These are phyloP conservation scores for Emydomyces testavorans DNA, from an alignment of 2,329 filamentous ascomycete species.

Conservation along the genomic window DNA sequence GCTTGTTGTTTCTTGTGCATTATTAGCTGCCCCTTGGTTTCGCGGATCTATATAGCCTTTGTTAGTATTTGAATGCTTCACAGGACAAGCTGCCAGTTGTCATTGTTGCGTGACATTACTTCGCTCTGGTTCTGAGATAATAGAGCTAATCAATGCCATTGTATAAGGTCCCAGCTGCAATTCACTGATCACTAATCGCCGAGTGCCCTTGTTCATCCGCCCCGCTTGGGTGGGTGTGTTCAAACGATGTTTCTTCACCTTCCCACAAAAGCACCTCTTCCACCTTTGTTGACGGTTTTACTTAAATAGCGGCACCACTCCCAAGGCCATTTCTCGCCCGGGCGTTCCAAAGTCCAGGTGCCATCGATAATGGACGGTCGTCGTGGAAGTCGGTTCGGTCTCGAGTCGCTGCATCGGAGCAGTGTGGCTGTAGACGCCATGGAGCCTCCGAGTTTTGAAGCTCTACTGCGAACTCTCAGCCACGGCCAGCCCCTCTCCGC, in stretches of 20 bases:
- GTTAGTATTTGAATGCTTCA: constrained; percentile 4
- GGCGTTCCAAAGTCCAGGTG: constrained; percentile 20
- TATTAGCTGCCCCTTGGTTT: neutral
- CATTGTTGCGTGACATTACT: neutral
- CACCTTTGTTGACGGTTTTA: constrained; percentile 35
- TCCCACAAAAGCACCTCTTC: constrained; percentile 28
- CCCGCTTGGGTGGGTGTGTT: constrained; percentile 30
- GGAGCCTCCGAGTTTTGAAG: constrained; percentile 32
- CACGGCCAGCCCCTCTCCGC: constrained; percentile 27
- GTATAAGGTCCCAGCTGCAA: constrained; percentile 3
- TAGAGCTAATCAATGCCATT: constrained; percentile 3
- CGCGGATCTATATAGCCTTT: neutral
- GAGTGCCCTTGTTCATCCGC: neutral
- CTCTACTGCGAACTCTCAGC: constrained; percentile 26
- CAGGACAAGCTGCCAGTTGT: neutral
- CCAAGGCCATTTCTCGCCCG: constrained; percentile 31
- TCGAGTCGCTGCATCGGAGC: constrained; percentile 34
- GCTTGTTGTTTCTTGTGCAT: neutral
- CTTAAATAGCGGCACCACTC: constrained; percentile 33
- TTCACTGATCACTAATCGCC: constrained; percentile 9
- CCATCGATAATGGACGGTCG: constrained; percentile 27
- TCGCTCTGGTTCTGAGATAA: neutral
- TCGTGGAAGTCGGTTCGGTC: constrained; percentile 27
- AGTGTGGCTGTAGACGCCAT: constrained; percentile 27
- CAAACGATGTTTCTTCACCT: constrained; percentile 32